Conservation (phyloP, 164 flowering plant genomes). For the Sextonia rubra region DNA sequence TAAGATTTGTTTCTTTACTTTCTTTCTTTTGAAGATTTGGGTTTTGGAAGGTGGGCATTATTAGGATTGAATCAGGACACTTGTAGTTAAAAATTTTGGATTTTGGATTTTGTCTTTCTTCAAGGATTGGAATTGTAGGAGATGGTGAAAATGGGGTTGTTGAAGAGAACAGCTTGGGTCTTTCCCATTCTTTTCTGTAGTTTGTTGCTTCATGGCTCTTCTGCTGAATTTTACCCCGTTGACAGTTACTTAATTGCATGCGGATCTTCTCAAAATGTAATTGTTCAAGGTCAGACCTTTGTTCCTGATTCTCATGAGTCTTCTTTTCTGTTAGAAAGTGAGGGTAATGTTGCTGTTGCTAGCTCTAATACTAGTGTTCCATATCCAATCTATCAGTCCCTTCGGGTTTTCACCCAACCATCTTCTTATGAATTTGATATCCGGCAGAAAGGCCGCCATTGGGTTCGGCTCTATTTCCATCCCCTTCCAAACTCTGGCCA, state of each 20-base stretch:
- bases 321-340: slow-evolving; percentile 34
- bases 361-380: slow-evolving; percentile 48
- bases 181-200: slow-evolving; percentile 24
- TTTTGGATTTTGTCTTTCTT: neutral
- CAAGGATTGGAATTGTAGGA: neutral
- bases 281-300: slow-evolving; percentile 52
- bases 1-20: too few relatives aligned
- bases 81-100: neutral
- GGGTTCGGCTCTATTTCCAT: slow-evolving; percentile 27
- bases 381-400: slow-evolving; percentile 54
- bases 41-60: neutral
- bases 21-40: too few relatives aligned
- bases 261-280: slow-evolving; percentile 65
- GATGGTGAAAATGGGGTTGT: slow-evolving; percentile 27
- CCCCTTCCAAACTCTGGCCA: slow-evolving; percentile 18
- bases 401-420: slow-evolving; percentile 47
- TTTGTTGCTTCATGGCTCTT: slow-evolving; percentile 18
- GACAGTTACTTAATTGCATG: slow-evolving; percentile 73
- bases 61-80: neutral
- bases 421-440: slow-evolving; percentile 65
- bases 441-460: slow-evolving; percentile 55
- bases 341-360: slow-evolving; percentile 30
- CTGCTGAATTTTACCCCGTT: slow-evolving; percentile 49
- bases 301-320: slow-evolving; percentile 64
- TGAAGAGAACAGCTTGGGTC: slow-evolving; percentile 22